Percentiles rank a stretch among this genome's conserved stretches.
These are phyloP conservation scores for Adenanthera pavonina DNA, from an alignment of 306 rosid species.

Conservation along the genomic window DNA sequence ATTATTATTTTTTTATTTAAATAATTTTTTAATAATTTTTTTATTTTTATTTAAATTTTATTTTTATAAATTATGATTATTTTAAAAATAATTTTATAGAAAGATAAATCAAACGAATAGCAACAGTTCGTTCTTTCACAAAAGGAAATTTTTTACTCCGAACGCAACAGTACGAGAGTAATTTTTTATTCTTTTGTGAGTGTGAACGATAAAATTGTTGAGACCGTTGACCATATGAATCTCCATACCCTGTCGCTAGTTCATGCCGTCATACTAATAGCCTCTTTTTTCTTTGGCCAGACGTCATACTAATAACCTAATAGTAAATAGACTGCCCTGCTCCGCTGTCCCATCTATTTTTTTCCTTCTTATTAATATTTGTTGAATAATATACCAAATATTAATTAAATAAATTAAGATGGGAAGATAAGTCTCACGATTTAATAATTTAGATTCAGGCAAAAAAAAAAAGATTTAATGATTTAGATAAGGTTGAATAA, in stretches of 20 bases:
- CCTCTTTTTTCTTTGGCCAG: not conserved
- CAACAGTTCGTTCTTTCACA: not conserved
- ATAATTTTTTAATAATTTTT: no score
- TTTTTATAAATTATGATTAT: no score
- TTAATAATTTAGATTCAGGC: not conserved
- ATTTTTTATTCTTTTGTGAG: not conserved
- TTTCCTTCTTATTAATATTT: not conserved
- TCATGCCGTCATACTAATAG: not conserved
- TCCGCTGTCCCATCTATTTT: not conserved
- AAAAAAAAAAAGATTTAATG: no score
- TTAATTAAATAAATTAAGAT: not conserved
- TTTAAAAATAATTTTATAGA: no score
- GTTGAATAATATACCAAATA: not conserved
- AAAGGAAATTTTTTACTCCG: not conserved
- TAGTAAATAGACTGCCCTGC: not conserved
- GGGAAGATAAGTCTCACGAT: not conserved
- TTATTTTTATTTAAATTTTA: no score
- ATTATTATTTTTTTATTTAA: no score
- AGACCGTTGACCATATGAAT: constrained; percentile 3
- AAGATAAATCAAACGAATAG: no score
- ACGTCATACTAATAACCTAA: not conserved
- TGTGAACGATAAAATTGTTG: not conserved
- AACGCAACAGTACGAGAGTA: not conserved
- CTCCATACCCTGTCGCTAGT: not conserved
- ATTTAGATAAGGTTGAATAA: no score